Base-by-base conservation (phyloP, 2,329 filamentous ascomycete genomes). In the Pseudopithomyces chartarum region DNA sequence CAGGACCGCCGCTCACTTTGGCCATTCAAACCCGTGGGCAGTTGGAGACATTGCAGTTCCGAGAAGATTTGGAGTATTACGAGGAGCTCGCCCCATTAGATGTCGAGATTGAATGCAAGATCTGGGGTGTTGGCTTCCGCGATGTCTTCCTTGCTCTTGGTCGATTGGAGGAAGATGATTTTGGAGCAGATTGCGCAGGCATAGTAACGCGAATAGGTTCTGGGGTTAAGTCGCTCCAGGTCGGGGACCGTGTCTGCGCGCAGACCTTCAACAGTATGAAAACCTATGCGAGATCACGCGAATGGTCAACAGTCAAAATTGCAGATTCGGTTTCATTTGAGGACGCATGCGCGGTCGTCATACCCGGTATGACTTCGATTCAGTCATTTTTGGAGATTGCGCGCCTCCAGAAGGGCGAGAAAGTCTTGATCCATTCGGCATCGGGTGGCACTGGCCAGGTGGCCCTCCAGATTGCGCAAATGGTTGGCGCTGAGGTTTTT, bases 381-480 rank as follows among this genome's bases (percentile, higher is more conserved):
- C 38, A 69, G 46, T 55, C 59, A 12, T 55, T 76, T 0, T 20
- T 65, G 13, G 54, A 64, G 3, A 32, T 63, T 3, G 66, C 60
- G 0, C 59, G 66, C 5, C 52, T 76, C 4, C 39, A 50, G 2
- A 51, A 53, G 20, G 73, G 73, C 8, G 63, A 78, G 49, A 65
- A 51, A 1, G 50, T 71, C 11, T 49, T 73, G 5, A 65, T 73
- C 20, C 67, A 71, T 43, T 43, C 61, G 1, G 70, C 64, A 2
- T 52, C 65, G 40, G 63, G 69, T 19, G 61, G 58, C 5, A 39
- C 64, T 2, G 68, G 68, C 6, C 60, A 66, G 38, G 59, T 60
- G 2, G 61, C 61, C 6, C 60, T 70, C n/a, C 49, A 54, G 44
- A 26, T 70, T 12, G 61, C 64, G 8, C 40, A 58, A 38, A n/a